A percentile compares a stretch with the other conserved stretches of the same genome.
Evolutionary conservation across 2,329 filamentous ascomycete species (phyloP).

Genomic region (Hypoxylon rubiginosum): DNA sequence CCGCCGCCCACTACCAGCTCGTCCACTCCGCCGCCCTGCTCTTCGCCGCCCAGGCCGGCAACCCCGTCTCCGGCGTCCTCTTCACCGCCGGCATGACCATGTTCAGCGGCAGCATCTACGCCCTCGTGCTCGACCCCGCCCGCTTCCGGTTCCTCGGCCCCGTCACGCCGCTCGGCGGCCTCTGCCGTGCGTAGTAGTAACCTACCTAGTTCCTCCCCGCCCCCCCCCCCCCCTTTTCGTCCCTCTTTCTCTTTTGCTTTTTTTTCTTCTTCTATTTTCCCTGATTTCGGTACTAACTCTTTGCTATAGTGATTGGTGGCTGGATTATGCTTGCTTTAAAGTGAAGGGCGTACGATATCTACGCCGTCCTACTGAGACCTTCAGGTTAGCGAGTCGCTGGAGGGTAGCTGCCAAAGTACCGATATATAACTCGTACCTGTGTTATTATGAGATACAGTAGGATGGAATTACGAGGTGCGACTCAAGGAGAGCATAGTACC

Average conservation of each 20-base stretch:
- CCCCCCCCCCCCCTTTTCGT: not conserved
- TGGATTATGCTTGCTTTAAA: constrained; percentile 64
- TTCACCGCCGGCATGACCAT: constrained; percentile 75
- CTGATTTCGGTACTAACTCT: not conserved
- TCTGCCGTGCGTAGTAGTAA: constrained; percentile 60
- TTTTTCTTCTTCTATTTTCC: not conserved
- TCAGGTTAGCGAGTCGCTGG: not conserved
- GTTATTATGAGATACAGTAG: not conserved
- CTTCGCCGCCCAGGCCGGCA: constrained; percentile 63
- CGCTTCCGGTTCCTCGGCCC: constrained; percentile 72
- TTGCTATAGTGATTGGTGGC: constrained; percentile 67
- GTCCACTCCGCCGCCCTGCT: constrained; percentile 73
- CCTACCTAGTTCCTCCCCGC: too few species aligned
- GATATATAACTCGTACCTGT: not conserved
- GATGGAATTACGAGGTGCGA: not conserved
- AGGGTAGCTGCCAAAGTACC: not conserved
- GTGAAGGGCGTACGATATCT: constrained; percentile 3
- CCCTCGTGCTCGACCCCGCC: constrained; percentile 72
- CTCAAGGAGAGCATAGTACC: not conserved
- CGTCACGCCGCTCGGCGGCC: constrained; percentile 73
- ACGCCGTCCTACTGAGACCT: not conserved
- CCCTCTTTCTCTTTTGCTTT: not conserved
- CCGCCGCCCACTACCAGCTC: constrained; percentile 78
- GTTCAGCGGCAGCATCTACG: constrained; percentile 76
- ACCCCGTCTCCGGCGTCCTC: constrained; percentile 68